Conservation (phyloP, 73 alveolate species). For the Symbiodinium natans region DNA sequence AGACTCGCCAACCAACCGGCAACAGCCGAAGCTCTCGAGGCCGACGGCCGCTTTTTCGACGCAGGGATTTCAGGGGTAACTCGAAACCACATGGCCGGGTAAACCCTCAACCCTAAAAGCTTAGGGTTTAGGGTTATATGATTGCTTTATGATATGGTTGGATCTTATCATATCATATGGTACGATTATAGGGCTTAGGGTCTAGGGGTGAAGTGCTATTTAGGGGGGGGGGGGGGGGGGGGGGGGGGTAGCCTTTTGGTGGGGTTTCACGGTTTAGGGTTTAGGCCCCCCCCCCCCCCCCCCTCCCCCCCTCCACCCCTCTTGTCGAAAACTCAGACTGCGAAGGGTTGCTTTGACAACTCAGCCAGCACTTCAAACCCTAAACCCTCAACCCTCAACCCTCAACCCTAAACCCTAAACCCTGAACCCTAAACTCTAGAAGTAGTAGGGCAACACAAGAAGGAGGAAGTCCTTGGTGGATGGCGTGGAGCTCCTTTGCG, state of each 20-base stretch:
- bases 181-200: not conserved
- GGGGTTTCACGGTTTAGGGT: too few species aligned
- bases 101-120: too few species aligned
- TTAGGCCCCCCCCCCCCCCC: too few species aligned
- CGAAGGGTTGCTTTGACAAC: too few species aligned
- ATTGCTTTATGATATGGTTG: not conserved
- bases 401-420: not conserved
- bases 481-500: constrained; percentile 2
- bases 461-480: not conserved
- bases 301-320: too few species aligned
- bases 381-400: not conserved
- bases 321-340: too few species aligned
- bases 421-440: not conserved
- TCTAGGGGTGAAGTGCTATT: not conserved
- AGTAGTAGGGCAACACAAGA: too few species aligned
- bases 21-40: not conserved
- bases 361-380: not conserved
- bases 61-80: not conserved
- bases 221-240: not conserved
- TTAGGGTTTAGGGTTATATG: not conserved
- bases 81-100: too few species aligned
- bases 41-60: not conserved
- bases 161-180: too few species aligned
- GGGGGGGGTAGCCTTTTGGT: too few species aligned
- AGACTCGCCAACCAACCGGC: not conserved